phyloP scores from a whole-genome alignment of 148 eudicot genomes.

The Tetragonia tetragonoides region DNA sequence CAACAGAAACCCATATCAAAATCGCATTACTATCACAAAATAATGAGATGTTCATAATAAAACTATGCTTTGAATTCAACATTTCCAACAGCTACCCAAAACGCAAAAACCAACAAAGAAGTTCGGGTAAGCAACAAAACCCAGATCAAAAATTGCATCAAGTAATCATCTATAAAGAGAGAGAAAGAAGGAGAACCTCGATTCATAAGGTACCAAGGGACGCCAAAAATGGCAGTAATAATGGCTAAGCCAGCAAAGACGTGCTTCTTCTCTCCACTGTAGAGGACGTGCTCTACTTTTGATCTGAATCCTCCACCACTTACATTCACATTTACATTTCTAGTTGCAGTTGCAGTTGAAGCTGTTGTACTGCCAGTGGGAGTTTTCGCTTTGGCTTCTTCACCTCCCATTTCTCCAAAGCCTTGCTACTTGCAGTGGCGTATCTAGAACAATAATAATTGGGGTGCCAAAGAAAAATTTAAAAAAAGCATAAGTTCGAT shows the following conservation, averaged over 20 bases:
- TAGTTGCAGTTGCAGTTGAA: too few species aligned
- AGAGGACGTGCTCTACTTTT: slow-evolving; percentile 48
- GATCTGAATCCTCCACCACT: slow-evolving; percentile 54
- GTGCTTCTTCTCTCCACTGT: slow-evolving; percentile 85
- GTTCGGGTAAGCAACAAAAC: neutral
- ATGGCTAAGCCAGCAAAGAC: slow-evolving; percentile 58
- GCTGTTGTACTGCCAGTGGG: too few species aligned
- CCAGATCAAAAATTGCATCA: neutral
- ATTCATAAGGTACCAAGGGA: slow-evolving; percentile 74
- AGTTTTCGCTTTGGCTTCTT: slow-evolving; percentile 29
- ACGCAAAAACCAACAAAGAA: neutral
- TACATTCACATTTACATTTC: neutral
- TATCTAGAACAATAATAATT: too few species aligned
- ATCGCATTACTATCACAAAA: neutral
- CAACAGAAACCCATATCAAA: neutral
- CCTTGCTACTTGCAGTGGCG: neutral
- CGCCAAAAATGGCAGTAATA: slow-evolving; percentile 50
- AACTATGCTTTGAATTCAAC: neutral
- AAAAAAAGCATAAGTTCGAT: too few species aligned
- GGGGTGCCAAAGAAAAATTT: too few species aligned
- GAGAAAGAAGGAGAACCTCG: slow-evolving; percentile 41
- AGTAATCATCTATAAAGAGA: neutral
- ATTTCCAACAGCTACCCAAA: neutral
- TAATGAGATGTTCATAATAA: neutral
- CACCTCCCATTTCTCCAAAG: slow-evolving; percentile 35